Evolutionary conservation across 2,329 filamentous ascomycete genomes (phyloP).

Genomic region (Ceratocystis papillata): DNA sequence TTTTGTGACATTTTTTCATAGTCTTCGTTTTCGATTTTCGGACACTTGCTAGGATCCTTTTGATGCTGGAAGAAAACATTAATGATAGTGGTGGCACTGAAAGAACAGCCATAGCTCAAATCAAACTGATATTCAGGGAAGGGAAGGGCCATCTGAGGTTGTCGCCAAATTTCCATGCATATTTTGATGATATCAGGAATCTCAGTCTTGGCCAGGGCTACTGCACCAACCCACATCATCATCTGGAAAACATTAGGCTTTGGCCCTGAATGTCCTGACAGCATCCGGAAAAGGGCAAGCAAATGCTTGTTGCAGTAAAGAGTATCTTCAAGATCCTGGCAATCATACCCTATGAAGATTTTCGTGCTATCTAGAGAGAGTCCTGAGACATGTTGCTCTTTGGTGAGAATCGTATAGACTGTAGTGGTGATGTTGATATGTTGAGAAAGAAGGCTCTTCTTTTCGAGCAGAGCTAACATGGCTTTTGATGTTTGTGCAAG

Average conservation of each 20-base stretch:
- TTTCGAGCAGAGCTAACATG: neutral
- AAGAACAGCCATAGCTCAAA: neutral
- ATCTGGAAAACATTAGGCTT: neutral
- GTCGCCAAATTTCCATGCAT: constrained; percentile 5
- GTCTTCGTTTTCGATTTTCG: neutral
- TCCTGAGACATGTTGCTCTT: neutral
- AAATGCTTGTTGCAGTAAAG: neutral
- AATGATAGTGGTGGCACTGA: neutral
- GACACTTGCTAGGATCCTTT: neutral
- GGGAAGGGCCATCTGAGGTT: neutral
- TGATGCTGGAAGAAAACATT: neutral
- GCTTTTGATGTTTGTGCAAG: neutral
- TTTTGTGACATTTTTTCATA: neutral
- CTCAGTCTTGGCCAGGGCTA: neutral
- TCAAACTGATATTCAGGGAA: neutral
- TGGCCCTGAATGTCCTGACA: neutral
- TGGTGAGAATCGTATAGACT: neutral
- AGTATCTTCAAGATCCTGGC: neutral
- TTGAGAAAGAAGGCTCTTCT: neutral
- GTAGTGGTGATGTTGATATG: neutral
- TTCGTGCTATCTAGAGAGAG: neutral
- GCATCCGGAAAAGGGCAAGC: neutral
- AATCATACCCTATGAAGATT: neutral
- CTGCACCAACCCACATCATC: constrained; percentile 1
- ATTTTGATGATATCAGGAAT: neutral